A percentile compares a stretch with the other conserved stretches of the same genome.
Evolutionary conservation across 2,329 filamentous ascomycete species (phyloP).

Genomic region (Corniculantispora saksenae): DNA sequence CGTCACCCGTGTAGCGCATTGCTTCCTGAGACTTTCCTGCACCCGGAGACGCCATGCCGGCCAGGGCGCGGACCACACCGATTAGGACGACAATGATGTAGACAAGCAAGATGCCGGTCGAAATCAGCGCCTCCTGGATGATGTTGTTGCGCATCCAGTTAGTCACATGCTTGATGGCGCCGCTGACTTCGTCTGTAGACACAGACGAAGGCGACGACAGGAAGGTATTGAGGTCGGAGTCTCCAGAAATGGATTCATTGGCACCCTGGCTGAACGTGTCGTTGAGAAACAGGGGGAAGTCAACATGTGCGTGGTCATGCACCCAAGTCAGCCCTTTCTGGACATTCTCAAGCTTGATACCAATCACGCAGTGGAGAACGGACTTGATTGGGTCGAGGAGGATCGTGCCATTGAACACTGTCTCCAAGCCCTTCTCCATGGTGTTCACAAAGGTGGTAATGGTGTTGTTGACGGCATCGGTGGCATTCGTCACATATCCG

Average conservation of each 20-base stretch:
- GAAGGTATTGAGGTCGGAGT: slow-evolving; percentile 66
- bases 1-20: slow-evolving; percentile 36
- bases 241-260: slow-evolving; percentile 57
- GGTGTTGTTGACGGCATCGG: slow-evolving; percentile 79
- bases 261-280: slow-evolving; percentile 84
- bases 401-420: slow-evolving; percentile 78
- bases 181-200: slow-evolving; percentile 79
- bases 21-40: slow-evolving; percentile 58
- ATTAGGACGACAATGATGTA: slow-evolving; percentile 78
- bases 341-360: slow-evolving; percentile 80
- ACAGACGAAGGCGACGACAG: slow-evolving; percentile 73
- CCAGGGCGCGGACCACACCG: slow-evolving; percentile 67
- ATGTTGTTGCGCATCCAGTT: slow-evolving; percentile 68
- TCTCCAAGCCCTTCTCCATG: slow-evolving; percentile 72
- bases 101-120: slow-evolving; percentile 69
- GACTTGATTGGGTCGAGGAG: slow-evolving; percentile 77
- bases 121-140: slow-evolving; percentile 77
- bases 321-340: slow-evolving; percentile 94
- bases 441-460: slow-evolving; percentile 78
- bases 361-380: slow-evolving; percentile 83
- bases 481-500: slow-evolving; percentile 83
- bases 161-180: slow-evolving; percentile 70
- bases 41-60: slow-evolving; percentile 60
- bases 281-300: slow-evolving; percentile 75
- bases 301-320: slow-evolving; percentile 78